These are phyloP conservation scores for Coemansia erecta DNA, from an alignment of 192 early-diverging fungal genomes.

Conservation along the genomic window DNA sequence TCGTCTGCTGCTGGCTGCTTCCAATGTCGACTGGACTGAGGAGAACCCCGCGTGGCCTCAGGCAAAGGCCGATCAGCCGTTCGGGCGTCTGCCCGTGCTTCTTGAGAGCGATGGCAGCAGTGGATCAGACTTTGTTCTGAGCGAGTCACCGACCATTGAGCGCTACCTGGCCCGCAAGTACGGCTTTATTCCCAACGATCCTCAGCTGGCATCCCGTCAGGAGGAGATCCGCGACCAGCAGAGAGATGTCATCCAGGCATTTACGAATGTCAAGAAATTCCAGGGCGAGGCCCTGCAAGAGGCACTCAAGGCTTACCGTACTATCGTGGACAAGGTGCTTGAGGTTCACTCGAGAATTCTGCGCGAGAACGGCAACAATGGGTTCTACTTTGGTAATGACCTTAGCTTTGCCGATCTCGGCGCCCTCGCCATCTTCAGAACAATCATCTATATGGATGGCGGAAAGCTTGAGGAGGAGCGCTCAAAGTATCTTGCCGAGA, in stretches of 20 bases:
- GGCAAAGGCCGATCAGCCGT: slow-evolving; percentile 46
- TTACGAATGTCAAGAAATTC: neutral
- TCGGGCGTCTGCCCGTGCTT: slow-evolving; percentile 53
- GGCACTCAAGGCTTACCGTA: slow-evolving; percentile 9
- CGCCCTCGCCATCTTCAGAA: neutral
- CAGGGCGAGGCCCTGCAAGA: slow-evolving; percentile 14
- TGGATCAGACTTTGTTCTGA: slow-evolving; percentile 19
- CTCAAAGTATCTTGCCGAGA: neutral
- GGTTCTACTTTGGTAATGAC: slow-evolving; percentile 43
- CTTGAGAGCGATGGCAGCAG: slow-evolving; percentile 34
- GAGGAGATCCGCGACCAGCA: slow-evolving; percentile 30
- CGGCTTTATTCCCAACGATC: slow-evolving; percentile 34
- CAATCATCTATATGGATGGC: neutral
- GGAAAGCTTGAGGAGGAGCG: neutral
- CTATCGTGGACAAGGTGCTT: slow-evolving; percentile 21
- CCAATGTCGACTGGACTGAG: slow-evolving; percentile 43
- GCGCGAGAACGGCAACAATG: slow-evolving; percentile 54
- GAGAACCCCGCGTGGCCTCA: slow-evolving; percentile 49
- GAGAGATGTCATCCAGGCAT: slow-evolving; percentile 1
- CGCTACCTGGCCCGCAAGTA: slow-evolving; percentile 55
- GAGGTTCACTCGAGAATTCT: slow-evolving; percentile 32
- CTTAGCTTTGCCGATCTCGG: slow-evolving; percentile 44
- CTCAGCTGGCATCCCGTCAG: slow-evolving; percentile 27
- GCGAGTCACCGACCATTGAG: slow-evolving; percentile 51
- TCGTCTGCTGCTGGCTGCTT: slow-evolving; percentile 40